Evolutionary conservation across 805 yeast genomes (phyloP).

Genomic region (Vanderwaltozyma tropicalis): DNA sequence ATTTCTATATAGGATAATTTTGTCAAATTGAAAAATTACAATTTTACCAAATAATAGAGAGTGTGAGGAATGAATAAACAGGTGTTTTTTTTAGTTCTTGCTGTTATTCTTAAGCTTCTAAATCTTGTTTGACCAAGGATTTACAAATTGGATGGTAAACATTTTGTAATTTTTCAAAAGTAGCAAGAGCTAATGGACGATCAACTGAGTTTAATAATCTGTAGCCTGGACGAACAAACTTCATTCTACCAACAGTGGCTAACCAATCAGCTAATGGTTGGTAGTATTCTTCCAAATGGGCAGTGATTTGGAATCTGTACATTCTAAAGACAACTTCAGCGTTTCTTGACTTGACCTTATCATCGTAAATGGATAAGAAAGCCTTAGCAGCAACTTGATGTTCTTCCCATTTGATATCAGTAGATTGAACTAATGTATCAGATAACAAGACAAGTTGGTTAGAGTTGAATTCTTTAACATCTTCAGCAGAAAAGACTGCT

Average conservation of each 20-base stretch:
- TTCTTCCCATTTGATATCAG: conserved; percentile 30
- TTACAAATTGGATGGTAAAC: conserved; percentile 81
- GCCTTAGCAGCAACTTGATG: conserved; percentile 28
- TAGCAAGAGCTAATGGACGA: conserved; percentile 50
- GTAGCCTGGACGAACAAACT: conserved; percentile 83
- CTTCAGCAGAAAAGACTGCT: conserved; percentile 34
- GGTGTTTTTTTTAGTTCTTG: no score
- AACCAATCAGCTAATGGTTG: conserved; percentile 66
- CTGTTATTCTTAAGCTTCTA: conserved; percentile 38
- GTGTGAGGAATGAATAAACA: not conserved
- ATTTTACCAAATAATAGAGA: no score
- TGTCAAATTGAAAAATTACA: no score
- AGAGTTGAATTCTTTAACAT: conserved; percentile 51
- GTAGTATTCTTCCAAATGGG: conserved; percentile 38
- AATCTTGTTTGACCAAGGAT: conserved; percentile 73
- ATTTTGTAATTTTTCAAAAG: conserved; percentile 48
- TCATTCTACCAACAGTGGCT: conserved; percentile 90
- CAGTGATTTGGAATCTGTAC: conserved; percentile 55
- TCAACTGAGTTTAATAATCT: conserved; percentile 54
- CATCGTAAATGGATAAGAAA: conserved; percentile 31
- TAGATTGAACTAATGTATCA: conserved; percentile 49
- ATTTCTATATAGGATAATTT: no score
- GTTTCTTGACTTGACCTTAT: conserved; percentile 43
- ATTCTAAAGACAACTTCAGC: conserved; percentile 77
- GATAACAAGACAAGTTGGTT: conserved; percentile 74